Evolutionary conservation across 129 eudicot genomes (phyloP).

Genomic region (Sambucus nigra): DNA sequence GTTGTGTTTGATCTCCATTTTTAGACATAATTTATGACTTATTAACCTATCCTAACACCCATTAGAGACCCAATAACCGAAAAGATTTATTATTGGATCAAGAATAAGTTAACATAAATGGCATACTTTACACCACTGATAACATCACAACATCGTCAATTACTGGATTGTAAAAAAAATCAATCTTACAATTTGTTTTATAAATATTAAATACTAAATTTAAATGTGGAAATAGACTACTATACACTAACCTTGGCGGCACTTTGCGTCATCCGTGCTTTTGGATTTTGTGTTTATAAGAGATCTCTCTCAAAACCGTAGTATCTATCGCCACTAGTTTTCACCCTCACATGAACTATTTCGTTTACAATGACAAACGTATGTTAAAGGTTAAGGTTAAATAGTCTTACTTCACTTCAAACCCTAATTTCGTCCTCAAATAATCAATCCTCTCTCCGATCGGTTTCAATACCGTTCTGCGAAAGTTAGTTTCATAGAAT

Average conservation of each 20-base stretch:
- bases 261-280: constrained; percentile 12
- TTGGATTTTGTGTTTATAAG: constrained; percentile 1
- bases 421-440: constrained; percentile 8
- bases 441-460: not conserved
- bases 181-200: no score
- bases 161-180: no score
- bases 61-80: no score
- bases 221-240: no score
- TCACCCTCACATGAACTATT: not conserved
- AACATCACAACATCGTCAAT: no score
- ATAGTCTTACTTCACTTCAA: not conserved
- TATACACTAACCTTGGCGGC: constrained; percentile 14
- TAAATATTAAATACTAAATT: no score
- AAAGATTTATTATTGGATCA: no score
- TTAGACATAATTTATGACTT: no score
- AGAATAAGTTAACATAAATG: no score
- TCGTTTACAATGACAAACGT: not conserved
- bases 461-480: constrained; percentile 4
- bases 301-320: not conserved
- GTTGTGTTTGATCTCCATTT: no score
- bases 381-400: not conserved
- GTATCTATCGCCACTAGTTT: not conserved
- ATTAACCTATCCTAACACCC: no score
- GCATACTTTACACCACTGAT: no score
- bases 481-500: constrained; percentile 8